A percentile compares a stretch with the other conserved stretches of the same genome.
Conservation (phyloP, 1,139 yeast species). For the Debaryomycetaceae sp. region DNA sequence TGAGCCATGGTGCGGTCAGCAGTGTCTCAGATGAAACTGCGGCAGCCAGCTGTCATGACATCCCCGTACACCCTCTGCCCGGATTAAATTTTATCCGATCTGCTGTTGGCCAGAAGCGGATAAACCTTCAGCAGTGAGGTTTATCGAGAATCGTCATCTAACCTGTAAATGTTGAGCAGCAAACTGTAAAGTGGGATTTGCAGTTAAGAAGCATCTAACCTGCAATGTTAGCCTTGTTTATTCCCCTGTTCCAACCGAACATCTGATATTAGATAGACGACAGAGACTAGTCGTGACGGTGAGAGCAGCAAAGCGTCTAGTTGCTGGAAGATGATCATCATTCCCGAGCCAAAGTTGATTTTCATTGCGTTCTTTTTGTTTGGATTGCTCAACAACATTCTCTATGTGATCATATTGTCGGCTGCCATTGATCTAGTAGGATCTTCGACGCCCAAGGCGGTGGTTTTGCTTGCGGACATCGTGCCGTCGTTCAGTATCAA, state of each 20-base stretch:
- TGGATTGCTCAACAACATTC: slow-evolving; percentile 82
- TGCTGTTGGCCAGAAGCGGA: background rate
- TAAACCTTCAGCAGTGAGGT: background rate
- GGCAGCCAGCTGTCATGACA: too few relatives aligned
- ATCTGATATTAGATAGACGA: too few relatives aligned
- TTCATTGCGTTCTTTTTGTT: slow-evolving; percentile 71
- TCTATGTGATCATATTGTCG: slow-evolving; percentile 85
- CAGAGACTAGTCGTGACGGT: too few relatives aligned
- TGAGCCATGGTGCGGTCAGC: too few relatives aligned
- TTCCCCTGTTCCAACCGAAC: background rate
- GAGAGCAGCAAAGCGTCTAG: too few relatives aligned
- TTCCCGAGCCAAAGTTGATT: slow-evolving; percentile 12
- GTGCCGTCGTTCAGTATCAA: slow-evolving; percentile 77
- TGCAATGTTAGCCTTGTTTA: background rate
- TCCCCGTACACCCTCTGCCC: background rate
- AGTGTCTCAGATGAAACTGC: too few relatives aligned
- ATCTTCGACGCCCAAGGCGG: slow-evolving; percentile 74
- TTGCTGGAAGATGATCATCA: slow-evolving; percentile 1
- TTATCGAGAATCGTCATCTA: background rate
- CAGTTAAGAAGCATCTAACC: background rate
- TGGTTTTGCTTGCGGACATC: slow-evolving; percentile 82
- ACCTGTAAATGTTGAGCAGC: background rate
- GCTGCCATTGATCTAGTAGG: slow-evolving; percentile 95
- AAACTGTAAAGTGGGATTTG: background rate
- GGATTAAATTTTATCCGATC: background rate